Percentiles rank a stretch among this genome's conserved stretches.
phyloP scores from a whole-genome alignment of 2,329 filamentous ascomycete species.

The Orbilia javanica region DNA sequence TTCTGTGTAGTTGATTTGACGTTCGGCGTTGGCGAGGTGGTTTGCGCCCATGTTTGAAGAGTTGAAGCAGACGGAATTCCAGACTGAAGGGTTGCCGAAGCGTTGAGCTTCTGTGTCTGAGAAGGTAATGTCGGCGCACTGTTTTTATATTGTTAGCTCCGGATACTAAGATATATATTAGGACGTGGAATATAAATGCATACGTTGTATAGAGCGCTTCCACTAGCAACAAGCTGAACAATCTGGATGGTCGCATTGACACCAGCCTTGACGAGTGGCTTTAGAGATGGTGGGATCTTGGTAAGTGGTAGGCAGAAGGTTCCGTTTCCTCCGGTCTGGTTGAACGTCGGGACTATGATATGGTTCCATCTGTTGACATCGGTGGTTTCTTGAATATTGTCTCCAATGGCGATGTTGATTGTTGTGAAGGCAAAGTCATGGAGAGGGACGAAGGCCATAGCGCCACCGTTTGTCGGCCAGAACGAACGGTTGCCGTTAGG shows the following conservation, averaged over 20 bases:
- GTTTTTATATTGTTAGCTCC: neutral
- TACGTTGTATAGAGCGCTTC: constrained; percentile 68
- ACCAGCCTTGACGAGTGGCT: constrained; percentile 63
- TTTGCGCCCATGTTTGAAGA: constrained; percentile 60
- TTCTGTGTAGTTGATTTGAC: constrained; percentile 53
- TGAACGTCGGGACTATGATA: constrained; percentile 66
- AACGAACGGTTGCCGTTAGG: constrained; percentile 66
- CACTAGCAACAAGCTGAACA: constrained; percentile 66
- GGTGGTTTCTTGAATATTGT: constrained; percentile 56
- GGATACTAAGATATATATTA: neutral
- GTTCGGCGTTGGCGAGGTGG: constrained; percentile 46
- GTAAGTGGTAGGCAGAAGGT: constrained; percentile 67
- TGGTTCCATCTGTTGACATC: constrained; percentile 67
- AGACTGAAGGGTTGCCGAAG: constrained; percentile 59
- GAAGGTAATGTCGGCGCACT: constrained; percentile 62
- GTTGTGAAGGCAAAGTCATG: constrained; percentile 68
- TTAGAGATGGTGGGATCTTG: constrained; percentile 62
- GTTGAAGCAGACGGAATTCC: constrained; percentile 60
- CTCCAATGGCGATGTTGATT: constrained; percentile 67
- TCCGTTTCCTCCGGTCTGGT: constrained; percentile 68
- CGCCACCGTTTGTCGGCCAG: constrained; percentile 68
- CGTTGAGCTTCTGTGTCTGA: constrained; percentile 60
- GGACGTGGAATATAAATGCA: constrained; percentile 58
- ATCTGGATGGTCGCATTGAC: constrained; percentile 67
- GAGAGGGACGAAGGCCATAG: constrained; percentile 65